Percentiles rank a stretch among this genome's conserved stretches.
phyloP scores from a whole-genome alignment of 139 green algal species.

The Asterochloris erici region DNA sequence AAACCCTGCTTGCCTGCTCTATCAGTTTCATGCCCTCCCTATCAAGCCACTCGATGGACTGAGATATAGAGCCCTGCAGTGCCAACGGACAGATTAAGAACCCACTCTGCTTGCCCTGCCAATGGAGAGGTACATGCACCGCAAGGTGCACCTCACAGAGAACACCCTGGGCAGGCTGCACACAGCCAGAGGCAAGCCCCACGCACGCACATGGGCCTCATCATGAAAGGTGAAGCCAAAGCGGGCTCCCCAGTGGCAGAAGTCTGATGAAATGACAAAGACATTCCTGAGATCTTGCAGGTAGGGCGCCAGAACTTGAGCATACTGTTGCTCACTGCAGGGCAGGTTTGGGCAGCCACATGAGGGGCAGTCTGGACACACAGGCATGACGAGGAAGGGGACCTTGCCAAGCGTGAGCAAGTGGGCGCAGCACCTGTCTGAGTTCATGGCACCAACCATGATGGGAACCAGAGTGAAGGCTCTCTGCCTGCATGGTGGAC shows the following conservation, averaged over 20 bases:
- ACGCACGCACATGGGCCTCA: constrained; percentile 12
- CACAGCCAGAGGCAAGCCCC: not conserved
- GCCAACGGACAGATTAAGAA: not conserved
- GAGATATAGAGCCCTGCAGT: constrained; percentile 75
- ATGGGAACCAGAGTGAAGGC: constrained; percentile 88
- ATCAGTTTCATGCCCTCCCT: constrained; percentile 82
- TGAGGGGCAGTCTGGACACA: not conserved
- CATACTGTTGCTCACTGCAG: constrained; percentile 81
- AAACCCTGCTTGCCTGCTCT: constrained; percentile 47
- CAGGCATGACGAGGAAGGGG: not conserved
- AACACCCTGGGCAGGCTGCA: not conserved
- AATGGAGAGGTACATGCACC: not conserved
- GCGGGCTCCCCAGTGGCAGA: constrained; percentile 93
- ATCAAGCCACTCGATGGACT: constrained; percentile 86
- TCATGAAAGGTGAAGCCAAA: constrained; percentile 80
- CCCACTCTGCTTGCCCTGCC: not conserved
- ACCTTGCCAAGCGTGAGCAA: not conserved
- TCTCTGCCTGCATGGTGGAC: constrained; percentile 23
- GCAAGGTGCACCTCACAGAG: not conserved
- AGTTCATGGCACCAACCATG: constrained; percentile 82
- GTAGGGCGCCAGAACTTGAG: constrained; percentile 72
- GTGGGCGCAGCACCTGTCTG: constrained; percentile 38
- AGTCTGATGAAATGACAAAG: constrained; percentile 92
- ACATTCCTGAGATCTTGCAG: constrained; percentile 80
- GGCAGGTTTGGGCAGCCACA: not conserved